Evolutionary conservation across 2,329 filamentous ascomycete genomes (phyloP), one percentile per base, ranked within the genome.

Genomic region (Alternaria arbusti): DNA sequence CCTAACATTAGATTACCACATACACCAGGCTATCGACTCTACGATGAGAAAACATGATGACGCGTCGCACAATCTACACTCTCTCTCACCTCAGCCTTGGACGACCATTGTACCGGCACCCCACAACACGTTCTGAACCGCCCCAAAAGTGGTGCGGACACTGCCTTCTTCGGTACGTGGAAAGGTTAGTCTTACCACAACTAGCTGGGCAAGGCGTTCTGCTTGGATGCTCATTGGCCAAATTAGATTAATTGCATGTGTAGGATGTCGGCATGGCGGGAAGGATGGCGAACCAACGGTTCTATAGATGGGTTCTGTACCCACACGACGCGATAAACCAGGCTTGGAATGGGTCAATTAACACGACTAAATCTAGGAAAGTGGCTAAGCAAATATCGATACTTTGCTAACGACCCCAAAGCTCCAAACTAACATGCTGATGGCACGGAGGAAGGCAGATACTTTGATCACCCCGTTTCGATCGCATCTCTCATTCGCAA

Each of bases 201-300:
- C 30, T 22, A 32, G 67, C 52, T 65, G 56, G 56, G 52, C 50
- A 46, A 62, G 59, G 67, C 59, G 65, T 50, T 17, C 23, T 28
- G 4, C 30, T 6, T 22, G 44, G 7, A 46, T 25, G 20, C 10
- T 52, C 22, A 68, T 68, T 66, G 67, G 65, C 23, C 22, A 28
- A 22, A 23, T 45, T 67, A 69, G 51, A 69, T 65, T 63, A 55
- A 55, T 7, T 58, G 59, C 51, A 61, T 45, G 56, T 61, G 60
- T 46, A 59, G 46, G 49, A 40, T 45, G 45, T 47, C 13, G 36
- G 59, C 58, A 36, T 44, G 17, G 57, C 25, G 43, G 43, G 40
- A 51, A 30, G 45, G 32, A 57, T 17, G 23, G 32, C 23, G 20
- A 55, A 26, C 59, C 61, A 68, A 63, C 64, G 28, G 45, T 51